Percentiles rank a stretch among this genome's conserved stretches.
Conservation (phyloP, 768 basidiomycete species). For the Rhodotorula sphaerocarpa region DNA sequence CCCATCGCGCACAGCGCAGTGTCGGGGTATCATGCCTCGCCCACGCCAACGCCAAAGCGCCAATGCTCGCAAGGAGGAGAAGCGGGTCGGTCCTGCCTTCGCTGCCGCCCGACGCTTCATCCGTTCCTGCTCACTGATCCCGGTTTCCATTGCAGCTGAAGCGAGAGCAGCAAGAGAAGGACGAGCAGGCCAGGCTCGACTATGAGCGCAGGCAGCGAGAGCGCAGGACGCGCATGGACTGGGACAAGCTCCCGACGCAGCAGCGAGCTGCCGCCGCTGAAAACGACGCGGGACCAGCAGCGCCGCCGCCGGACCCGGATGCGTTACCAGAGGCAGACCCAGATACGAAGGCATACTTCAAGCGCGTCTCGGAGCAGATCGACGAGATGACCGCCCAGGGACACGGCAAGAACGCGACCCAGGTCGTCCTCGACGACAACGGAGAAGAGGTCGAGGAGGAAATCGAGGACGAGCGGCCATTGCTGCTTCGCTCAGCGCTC, state of each 20-base stretch:
- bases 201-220: conserved; percentile 21
- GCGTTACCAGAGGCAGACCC: conserved; percentile 36
- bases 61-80: conserved; percentile 31
- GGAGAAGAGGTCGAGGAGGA: conserved; percentile 36
- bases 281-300: neutral
- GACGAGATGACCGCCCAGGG: conserved; percentile 36
- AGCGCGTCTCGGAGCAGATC: conserved; percentile 36
- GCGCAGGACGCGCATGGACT: conserved; percentile 26
- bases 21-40: conserved; percentile 30
- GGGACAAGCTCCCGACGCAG: conserved; percentile 13
- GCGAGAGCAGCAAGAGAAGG: conserved; percentile 28
- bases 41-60: conserved; percentile 32
- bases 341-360: conserved; percentile 41
- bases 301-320: conserved; percentile 17
- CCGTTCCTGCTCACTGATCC: neutral
- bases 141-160: conserved; percentile 3
- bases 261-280: neutral
- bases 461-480: conserved; percentile 52
- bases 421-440: conserved; percentile 18
- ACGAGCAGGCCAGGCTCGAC: conserved; percentile 16
- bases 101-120: neutral
- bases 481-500: conserved; percentile 74
- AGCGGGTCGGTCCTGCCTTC: conserved; percentile 9
- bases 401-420: conserved; percentile 11
- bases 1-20: too few relatives aligned